Conservation (phyloP, 2,329 filamentous ascomycete species). For the Orbilia javanica region DNA sequence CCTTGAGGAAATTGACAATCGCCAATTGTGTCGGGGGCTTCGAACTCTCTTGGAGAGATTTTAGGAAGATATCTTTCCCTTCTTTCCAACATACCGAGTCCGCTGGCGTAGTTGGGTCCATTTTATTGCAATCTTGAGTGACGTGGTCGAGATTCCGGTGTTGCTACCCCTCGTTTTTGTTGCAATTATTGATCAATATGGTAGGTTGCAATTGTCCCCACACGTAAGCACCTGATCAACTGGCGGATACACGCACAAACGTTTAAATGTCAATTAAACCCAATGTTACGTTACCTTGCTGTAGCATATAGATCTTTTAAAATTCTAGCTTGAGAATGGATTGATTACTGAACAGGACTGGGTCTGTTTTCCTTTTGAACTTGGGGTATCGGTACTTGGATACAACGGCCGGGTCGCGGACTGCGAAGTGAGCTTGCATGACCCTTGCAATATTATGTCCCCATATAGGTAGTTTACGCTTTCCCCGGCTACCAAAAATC, state of each 20-base stretch:
- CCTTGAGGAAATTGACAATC: constrained; percentile 13
- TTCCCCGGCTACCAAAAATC: background rate
- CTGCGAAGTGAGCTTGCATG: background rate
- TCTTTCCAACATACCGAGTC: constrained; percentile 27
- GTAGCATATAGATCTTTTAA: no score
- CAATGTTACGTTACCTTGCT: background rate
- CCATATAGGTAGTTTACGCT: background rate
- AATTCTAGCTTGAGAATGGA: background rate
- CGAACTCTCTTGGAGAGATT: constrained; percentile 1
- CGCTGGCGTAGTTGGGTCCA: background rate
- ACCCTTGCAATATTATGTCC: constrained; percentile 17
- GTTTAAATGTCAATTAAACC: background rate
- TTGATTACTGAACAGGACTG: constrained; percentile 14
- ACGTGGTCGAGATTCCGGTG: background rate
- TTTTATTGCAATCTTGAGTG: background rate
- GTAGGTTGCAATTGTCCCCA: no score
- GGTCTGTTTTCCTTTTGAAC: background rate
- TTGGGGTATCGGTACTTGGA: background rate
- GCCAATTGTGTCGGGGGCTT: constrained; percentile 9
- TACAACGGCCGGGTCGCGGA: background rate
- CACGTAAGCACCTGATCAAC: background rate
- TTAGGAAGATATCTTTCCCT: constrained; percentile 23
- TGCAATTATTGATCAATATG: no score
- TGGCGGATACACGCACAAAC: no score
- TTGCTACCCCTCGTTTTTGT: background rate